Evolutionary conservation across 2,329 filamentous ascomycete species (phyloP).

Genomic region (Phoma sp.): DNA sequence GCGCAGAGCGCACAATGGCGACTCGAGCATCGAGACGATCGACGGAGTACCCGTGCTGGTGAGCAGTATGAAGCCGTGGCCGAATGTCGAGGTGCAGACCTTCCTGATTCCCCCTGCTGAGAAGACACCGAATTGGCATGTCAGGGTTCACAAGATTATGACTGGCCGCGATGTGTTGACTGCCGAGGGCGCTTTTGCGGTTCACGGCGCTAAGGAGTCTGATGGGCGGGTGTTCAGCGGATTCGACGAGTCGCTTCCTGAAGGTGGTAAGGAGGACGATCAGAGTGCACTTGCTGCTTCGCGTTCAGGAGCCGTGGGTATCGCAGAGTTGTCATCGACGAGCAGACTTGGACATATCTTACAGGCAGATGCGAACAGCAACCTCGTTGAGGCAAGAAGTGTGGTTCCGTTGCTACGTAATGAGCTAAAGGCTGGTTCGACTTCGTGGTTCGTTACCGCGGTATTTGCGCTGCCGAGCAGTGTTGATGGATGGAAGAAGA

Average conservation of each 20-base stretch:
- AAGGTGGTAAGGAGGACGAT: constrained; percentile 45
- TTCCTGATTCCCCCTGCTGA: constrained; percentile 68
- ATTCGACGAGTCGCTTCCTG: constrained; percentile 47
- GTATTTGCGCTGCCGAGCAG: constrained; percentile 73
- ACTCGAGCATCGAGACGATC: constrained; percentile 66
- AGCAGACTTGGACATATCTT: constrained; percentile 68
- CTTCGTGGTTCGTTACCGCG: constrained; percentile 71
- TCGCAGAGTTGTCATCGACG: constrained; percentile 52
- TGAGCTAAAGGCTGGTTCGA: constrained; percentile 64
- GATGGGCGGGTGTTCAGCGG: constrained; percentile 62
- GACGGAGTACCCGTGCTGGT: constrained; percentile 66
- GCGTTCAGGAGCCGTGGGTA: constrained; percentile 58
- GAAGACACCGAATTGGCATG: constrained; percentile 68
- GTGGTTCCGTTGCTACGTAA: constrained; percentile 73
- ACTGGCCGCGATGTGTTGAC: constrained; percentile 69
- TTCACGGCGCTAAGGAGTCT: constrained; percentile 65
- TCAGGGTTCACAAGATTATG: constrained; percentile 68
- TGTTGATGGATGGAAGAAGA: constrained; percentile 55
- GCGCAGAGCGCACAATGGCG: constrained; percentile 67
- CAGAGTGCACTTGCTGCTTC: constrained; percentile 55
- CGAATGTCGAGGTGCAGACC: constrained; percentile 70
- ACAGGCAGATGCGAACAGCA: constrained; percentile 80
- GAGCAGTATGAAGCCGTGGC: constrained; percentile 73
- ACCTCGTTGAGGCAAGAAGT: constrained; percentile 74
- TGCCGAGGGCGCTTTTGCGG: constrained; percentile 77